Conservation (phyloP, 176 grass and related monocot species). For the Avena insularis region DNA sequence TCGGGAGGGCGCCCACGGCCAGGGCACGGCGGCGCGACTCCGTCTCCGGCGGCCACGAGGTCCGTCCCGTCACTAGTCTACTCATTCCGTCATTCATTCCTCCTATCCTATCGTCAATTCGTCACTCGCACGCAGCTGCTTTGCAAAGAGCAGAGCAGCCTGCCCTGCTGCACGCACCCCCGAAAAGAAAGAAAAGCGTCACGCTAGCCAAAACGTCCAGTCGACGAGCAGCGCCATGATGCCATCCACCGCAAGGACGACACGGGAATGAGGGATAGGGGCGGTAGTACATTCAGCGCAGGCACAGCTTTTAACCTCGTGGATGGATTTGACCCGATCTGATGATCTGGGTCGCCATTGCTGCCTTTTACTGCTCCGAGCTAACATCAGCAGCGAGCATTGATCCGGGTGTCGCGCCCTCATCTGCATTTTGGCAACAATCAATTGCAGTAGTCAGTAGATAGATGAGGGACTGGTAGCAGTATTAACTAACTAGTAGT, state of each 20-base stretch:
- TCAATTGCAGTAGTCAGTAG: not conserved
- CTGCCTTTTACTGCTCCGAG: not conserved
- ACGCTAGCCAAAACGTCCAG: not conserved
- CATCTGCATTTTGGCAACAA: not conserved
- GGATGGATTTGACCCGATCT: conserved; percentile 24
- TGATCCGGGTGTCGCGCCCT: not conserved
- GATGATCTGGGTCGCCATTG: not conserved
- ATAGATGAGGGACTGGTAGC: not conserved
- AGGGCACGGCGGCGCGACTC: conserved; percentile 76
- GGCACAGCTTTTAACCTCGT: conserved; percentile 32
- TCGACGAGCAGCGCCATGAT: conserved; percentile 15
- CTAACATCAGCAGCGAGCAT: conserved; percentile 25
- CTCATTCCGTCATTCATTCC: not conserved
- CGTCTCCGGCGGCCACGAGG: conserved; percentile 84
- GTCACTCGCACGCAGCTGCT: not conserved
- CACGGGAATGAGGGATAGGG: not conserved
- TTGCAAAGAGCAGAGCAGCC: not conserved
- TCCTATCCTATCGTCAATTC: not conserved
- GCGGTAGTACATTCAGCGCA: not conserved
- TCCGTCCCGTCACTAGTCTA: conserved; percentile 3
- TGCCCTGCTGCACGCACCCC: not conserved
- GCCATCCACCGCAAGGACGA: not conserved
- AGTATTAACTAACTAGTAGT: not conserved
- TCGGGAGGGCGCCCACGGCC: conserved; percentile 68
- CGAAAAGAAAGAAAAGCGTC: not conserved